Evolutionary conservation across 495 filamentous ascomycete genomes (phyloP), one percentile per base, ranked within the genome.

Genomic region (Annulohypoxylon moriforme): DNA sequence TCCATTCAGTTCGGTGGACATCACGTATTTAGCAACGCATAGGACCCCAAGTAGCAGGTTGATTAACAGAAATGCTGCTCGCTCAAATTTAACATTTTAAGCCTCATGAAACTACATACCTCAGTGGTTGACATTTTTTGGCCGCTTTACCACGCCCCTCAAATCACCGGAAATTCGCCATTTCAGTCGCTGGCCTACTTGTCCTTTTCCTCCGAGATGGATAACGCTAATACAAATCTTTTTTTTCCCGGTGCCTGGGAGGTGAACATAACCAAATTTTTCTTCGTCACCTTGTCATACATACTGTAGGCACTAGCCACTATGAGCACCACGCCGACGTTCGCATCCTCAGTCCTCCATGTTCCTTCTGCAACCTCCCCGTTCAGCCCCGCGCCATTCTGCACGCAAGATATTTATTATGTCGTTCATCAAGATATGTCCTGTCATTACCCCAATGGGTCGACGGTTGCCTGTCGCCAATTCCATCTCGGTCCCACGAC

Each of bases 401-500:
- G 63, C 11, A 57, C 53, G 14, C 27, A 34, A 29, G 53, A 66
- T 18, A 58, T 66, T 24, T 66, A 66, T 20, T 66, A 50, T 20
- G 63, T 50, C 20, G 11, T 38, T 40, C 5, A 22, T 11, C 63
- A 22, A 10, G 31, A 47, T 4, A 4, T 55, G 24, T 0, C 0
- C 0, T 64, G 61, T 10, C 9, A 29, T 13, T 24, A 60, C 7
- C 1, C 8, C 7, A 20, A 31, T 1, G 34, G 60, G 6, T 16
- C 3, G 6, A n/a, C 2, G 9, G n/a, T 47, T 13, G 20, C 33
- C 1, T 64, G 63, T 42, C 38, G 38, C 11, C 31, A 66, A 1
- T 49, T 36, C 11, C 63, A 66, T 16, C 63, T 66, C 50, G 63
- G 52, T 2, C 63, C 63, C 16, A 57, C 52, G 38, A 66, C 29